phyloP scores from a whole-genome alignment of 345 rosid species.

The Cardiospermum halicacabum region DNA sequence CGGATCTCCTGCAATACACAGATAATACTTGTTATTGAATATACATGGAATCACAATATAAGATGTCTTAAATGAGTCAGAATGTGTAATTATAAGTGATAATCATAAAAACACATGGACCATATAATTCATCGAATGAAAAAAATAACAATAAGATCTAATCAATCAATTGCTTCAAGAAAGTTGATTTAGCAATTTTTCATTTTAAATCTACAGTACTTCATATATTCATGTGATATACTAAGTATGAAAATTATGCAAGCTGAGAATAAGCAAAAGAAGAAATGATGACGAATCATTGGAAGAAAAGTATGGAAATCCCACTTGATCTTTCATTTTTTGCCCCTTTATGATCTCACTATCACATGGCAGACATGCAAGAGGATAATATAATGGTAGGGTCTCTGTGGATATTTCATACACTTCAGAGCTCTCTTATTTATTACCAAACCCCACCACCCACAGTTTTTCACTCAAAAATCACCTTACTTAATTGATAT shows the following conservation, averaged over 20 bases:
- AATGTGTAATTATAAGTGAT: not conserved
- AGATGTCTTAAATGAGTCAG: not conserved
- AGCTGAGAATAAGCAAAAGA: not conserved
- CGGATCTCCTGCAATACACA: not conserved
- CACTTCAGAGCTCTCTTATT: not conserved
- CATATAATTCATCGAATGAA: not conserved
- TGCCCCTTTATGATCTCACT: not conserved
- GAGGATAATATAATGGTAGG: not conserved
- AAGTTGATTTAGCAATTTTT: not conserved
- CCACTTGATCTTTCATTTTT: not conserved
- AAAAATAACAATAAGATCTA: not conserved
- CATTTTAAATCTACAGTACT: too few species aligned
- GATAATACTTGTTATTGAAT: not conserved
- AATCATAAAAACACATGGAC: not conserved
- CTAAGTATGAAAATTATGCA: not conserved
- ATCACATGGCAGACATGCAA: slow-evolving; percentile 13
- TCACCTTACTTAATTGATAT: not conserved
- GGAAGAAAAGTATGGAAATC: not conserved
- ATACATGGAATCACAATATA: too few species aligned
- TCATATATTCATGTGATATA: too few species aligned
- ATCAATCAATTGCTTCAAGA: not conserved
- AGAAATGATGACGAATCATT: slow-evolving; percentile 1
- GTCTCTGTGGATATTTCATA: not conserved
- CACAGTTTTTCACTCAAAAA: not conserved
- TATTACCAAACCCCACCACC: not conserved